A percentile compares a stretch with the other conserved stretches of the same genome.
These are phyloP conservation scores for Lentinula detonsa DNA, from an alignment of 768 basidiomycete genomes.

Conservation along the genomic window DNA sequence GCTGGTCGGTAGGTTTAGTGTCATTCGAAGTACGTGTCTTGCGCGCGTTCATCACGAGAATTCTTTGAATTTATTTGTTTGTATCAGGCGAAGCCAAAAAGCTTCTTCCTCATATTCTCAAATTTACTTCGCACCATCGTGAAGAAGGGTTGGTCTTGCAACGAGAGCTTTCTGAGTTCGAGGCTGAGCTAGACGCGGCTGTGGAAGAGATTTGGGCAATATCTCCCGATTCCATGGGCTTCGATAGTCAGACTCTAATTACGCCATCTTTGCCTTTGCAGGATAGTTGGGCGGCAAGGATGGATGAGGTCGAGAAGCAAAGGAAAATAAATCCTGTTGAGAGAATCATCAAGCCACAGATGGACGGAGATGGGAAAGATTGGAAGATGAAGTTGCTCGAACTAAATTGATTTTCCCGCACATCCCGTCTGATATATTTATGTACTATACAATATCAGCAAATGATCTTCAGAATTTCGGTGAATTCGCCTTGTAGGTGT, in stretches of 20 bases:
- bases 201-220: slow-evolving; percentile 60
- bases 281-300: slow-evolving; percentile 47
- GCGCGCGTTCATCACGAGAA: not conserved
- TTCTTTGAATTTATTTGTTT: slow-evolving; percentile 3
- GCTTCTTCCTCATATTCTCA: slow-evolving; percentile 72
- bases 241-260: not conserved
- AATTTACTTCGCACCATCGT: slow-evolving; percentile 62
- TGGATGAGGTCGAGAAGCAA: slow-evolving; percentile 48
- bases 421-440: not conserved
- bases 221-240: not conserved
- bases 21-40: slow-evolving; percentile 49
- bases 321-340: slow-evolving; percentile 43
- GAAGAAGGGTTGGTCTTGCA: slow-evolving; percentile 65
- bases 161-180: slow-evolving; percentile 47
- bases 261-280: not conserved
- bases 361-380: slow-evolving; percentile 21
- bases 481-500: too few relatives aligned
- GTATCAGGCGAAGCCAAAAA: slow-evolving; percentile 56
- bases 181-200: slow-evolving; percentile 45
- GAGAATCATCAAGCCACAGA: slow-evolving; percentile 45
- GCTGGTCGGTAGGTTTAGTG: slow-evolving; percentile 55
- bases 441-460: not conserved
- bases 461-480: not conserved
- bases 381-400: slow-evolving; percentile 42
- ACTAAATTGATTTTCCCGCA: not conserved